phyloP scores from a whole-genome alignment of 225 moss, liverwort and hornwort species.

The Marchantia polymorpha region DNA sequence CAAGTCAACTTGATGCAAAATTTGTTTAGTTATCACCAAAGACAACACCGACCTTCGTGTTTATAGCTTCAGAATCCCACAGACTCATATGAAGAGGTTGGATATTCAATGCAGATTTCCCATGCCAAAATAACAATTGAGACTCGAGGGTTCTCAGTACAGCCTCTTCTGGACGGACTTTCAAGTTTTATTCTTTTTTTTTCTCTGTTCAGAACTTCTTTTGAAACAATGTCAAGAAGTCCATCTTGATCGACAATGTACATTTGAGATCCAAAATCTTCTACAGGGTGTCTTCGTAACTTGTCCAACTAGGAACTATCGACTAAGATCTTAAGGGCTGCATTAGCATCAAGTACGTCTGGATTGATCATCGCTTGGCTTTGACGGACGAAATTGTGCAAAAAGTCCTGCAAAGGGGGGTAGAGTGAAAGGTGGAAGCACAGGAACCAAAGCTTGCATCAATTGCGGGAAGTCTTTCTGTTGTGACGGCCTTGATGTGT shows the following conservation, averaged over 20 bases:
- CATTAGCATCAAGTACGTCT: constrained; percentile 38
- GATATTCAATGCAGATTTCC: no score
- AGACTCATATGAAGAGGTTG: no score
- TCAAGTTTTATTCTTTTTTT: background rate
- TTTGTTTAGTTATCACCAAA: no score
- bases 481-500: constrained; percentile 17
- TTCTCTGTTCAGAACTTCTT: background rate
- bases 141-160: no score
- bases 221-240: constrained; percentile 13
- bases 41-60: no score
- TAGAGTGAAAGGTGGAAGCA: constrained; percentile 82
- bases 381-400: constrained; percentile 38
- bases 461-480: constrained; percentile 27
- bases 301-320: constrained; percentile 8
- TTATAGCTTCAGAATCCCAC: no score
- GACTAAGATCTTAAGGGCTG: background rate
- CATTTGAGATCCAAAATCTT: constrained; percentile 22
- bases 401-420: constrained; percentile 53
- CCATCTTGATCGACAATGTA: constrained; percentile 27
- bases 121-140: no score
- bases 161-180: background rate
- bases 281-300: constrained; percentile 1
- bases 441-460: constrained; percentile 50
- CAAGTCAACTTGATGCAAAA: no score
- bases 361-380: constrained; percentile 22